Evolutionary conservation across 2,329 filamentous ascomycete species (phyloP).

Genomic region (Neurospora crassa): DNA sequence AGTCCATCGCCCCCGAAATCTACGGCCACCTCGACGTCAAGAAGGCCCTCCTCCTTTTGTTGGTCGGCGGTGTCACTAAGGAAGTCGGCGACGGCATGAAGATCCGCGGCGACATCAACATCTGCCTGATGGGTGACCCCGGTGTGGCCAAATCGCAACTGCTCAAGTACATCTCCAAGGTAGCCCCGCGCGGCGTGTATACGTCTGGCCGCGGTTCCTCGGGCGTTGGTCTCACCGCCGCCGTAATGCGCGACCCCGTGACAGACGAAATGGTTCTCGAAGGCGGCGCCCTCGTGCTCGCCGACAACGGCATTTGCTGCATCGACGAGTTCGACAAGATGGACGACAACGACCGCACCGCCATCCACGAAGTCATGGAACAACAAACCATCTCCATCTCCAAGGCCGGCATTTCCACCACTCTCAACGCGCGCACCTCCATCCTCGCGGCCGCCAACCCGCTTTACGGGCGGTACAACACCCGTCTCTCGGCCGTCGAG

Average conservation of each 20-base stretch:
- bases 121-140: slow-evolving; percentile 97
- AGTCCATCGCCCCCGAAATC: slow-evolving; percentile 95
- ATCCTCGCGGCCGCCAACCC: slow-evolving; percentile 96
- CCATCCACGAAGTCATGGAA: slow-evolving; percentile 83
- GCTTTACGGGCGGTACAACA: slow-evolving; percentile 96
- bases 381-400: slow-evolving; percentile 81
- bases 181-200: slow-evolving; percentile 85
- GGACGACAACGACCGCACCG: slow-evolving; percentile 74
- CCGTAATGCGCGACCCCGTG: slow-evolving; percentile 75
- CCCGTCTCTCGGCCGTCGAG: slow-evolving; percentile 90
- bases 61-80: slow-evolving; percentile 94
- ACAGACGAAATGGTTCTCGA: slow-evolving; percentile 80
- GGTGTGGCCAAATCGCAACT: slow-evolving; percentile 99
- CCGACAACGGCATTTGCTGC: slow-evolving; percentile 77
- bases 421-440: slow-evolving; percentile 88
- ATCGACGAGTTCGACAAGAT: slow-evolving; percentile 88
- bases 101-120: slow-evolving; percentile 97
- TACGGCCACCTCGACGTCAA: slow-evolving; percentile 96
- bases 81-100: slow-evolving; percentile 97
- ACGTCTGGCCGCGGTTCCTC: slow-evolving; percentile 73
- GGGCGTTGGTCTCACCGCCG: slow-evolving; percentile 72
- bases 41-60: slow-evolving; percentile 87
- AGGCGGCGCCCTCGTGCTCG: slow-evolving; percentile 68
- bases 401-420: slow-evolving; percentile 62
- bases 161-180: slow-evolving; percentile 96